A percentile compares a stretch with the other conserved stretches of the same genome.
These are phyloP conservation scores for Francoa sonchifolia DNA, from an alignment of 441 rosid species.

Conservation along the genomic window DNA sequence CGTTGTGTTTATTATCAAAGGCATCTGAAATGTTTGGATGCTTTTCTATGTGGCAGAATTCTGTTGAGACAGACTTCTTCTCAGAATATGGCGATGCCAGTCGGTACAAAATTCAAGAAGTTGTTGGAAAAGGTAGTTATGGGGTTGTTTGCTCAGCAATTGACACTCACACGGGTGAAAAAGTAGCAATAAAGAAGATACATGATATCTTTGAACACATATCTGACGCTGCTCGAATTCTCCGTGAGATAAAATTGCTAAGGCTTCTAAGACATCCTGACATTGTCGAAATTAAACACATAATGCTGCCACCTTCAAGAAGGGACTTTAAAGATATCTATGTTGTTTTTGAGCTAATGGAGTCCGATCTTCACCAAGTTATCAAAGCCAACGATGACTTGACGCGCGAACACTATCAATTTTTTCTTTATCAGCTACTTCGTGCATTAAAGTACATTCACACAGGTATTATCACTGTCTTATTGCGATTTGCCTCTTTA, in stretches of 20 bases:
- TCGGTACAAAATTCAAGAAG: conserved; percentile 70
- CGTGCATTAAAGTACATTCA: conserved; percentile 61
- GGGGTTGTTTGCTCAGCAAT: conserved; percentile 94
- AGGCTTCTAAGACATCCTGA: conserved; percentile 83
- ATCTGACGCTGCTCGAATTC: conserved; percentile 76
- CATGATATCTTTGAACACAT: conserved; percentile 44
- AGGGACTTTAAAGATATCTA: conserved; percentile 87
- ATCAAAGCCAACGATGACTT: conserved; percentile 96
- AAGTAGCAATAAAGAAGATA: conserved; percentile 22
- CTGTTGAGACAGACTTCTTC: conserved; percentile 75
- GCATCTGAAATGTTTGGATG: background rate
- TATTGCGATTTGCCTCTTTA: background rate
- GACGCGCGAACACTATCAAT: conserved; percentile 87
- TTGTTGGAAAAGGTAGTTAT: conserved; percentile 95
- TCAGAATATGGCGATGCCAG: conserved; percentile 93
- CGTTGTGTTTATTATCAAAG: background rate
- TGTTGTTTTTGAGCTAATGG: conserved; percentile 98
- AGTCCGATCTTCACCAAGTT: conserved; percentile 96
- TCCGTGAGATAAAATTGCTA: conserved; percentile 86
- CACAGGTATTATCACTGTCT: conserved; percentile 11
- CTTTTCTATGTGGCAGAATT: conserved; percentile 32
- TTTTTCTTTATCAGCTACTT: conserved; percentile 91
- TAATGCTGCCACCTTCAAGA: conserved; percentile 90
- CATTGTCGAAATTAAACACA: conserved; percentile 86
- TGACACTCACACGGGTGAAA: conserved; percentile 30